A percentile compares a stretch with the other conserved stretches of the same genome.
These are phyloP conservation scores for Aphanocladium album DNA, from an alignment of 2,329 filamentous ascomycete species.

Conservation along the genomic window DNA sequence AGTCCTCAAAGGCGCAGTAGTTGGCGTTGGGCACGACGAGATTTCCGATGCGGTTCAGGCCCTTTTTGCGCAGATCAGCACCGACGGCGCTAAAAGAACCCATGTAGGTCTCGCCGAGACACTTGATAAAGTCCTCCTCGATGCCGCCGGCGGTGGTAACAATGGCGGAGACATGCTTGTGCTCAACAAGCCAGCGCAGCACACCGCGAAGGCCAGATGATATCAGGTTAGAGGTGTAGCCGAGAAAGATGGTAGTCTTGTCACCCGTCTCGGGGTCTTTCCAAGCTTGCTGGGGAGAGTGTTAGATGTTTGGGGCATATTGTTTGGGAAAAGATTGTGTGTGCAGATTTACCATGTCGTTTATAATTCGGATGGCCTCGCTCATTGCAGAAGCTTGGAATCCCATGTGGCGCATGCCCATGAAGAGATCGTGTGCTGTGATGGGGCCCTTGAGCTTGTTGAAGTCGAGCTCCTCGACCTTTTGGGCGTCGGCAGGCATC, in stretches of 20 bases:
- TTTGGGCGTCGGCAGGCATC: conserved; percentile 70
- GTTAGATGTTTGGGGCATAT: neutral
- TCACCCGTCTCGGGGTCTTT: conserved; percentile 72
- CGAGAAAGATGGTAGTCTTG: conserved; percentile 89
- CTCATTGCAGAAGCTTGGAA: conserved; percentile 66
- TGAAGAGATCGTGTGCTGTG: conserved; percentile 78
- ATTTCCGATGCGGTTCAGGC: conserved; percentile 94
- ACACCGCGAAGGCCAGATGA: conserved; percentile 91
- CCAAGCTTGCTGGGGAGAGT: conserved; percentile 59
- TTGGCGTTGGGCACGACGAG: conserved; percentile 94
- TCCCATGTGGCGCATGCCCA: conserved; percentile 82
- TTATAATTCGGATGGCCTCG: conserved; percentile 86
- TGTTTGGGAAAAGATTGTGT: neutral
- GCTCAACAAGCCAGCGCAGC: conserved; percentile 85
- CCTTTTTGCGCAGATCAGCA: conserved; percentile 71
- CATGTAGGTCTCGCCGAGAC: conserved; percentile 88
- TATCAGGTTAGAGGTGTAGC: conserved; percentile 96
- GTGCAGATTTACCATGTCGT: conserved; percentile 71
- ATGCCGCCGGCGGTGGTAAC: conserved; percentile 94
- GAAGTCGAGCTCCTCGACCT: conserved; percentile 90
- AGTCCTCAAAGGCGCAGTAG: conserved; percentile 94
- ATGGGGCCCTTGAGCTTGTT: conserved; percentile 72
- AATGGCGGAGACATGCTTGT: conserved; percentile 86
- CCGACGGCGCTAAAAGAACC: conserved; percentile 77
- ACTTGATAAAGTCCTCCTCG: conserved; percentile 98